Base-by-base conservation (phyloP, 2,329 filamentous ascomycete species). In the Grosmannia clavigera region DNA sequence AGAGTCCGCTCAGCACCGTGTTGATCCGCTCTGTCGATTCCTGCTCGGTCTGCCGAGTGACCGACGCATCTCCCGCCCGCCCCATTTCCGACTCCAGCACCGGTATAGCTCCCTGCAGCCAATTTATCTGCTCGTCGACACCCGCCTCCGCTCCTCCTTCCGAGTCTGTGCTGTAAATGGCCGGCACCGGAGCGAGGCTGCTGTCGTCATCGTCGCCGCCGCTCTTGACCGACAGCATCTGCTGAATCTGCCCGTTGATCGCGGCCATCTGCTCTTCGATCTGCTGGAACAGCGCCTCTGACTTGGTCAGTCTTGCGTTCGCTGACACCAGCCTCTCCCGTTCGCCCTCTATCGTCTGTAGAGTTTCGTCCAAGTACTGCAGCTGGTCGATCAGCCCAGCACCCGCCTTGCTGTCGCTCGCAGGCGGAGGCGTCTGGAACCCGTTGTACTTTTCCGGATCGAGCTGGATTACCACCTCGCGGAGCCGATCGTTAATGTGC, bases 301-400 rank as follows among this genome's bases (percentile, higher is more conserved):
- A 54, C 43, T 69, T 67, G 9, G 65, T 64, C 25, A 67, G 68
- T 50, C 64, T 61, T 11, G 58, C 57, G 12, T n/a, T 38, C 5
- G 53, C 53, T 9, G 67, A 61, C 29, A 62, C 61, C 31, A 58
- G 4, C 61, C 56, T 3, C 57, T 77, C 74, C 66, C 85, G 80
- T 65, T 84, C 82, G 19, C 81, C 76, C 46, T 78, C 76, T 12
- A 92, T 80, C 10, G 79, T 78, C 35, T 77, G 74, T 38, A 94
- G 73, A 1, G 83, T 82, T 65, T 81, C 81, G 61, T 88, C 84
- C 3, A 95, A 76, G 66, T 90, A 92, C 50, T 86, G 82, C 25
- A 94, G 71, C 67, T 92, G 86, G 48, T 68, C 74, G 33, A 71
- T 70, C 27, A 86, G 70, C 60, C 77, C 72, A 22, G 77, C 75